Evolutionary conservation across 139 green algal genomes (phyloP).

Genomic region (Volvox africanus): DNA sequence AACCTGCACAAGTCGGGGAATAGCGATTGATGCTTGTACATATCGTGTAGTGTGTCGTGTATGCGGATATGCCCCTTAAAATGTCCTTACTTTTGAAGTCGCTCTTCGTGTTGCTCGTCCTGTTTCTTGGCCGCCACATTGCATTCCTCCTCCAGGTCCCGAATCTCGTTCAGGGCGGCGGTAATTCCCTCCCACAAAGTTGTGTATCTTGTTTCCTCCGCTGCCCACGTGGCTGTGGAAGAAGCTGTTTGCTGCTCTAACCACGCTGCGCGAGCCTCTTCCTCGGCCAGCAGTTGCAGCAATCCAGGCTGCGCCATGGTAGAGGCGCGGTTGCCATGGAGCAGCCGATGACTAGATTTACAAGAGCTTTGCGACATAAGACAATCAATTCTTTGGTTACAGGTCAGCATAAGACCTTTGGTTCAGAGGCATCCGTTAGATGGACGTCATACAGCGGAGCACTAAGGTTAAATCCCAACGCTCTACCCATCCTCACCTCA

Average conservation of each 20-base stretch:
- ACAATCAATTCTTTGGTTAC: too few relatives aligned
- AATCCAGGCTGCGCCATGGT: too few relatives aligned
- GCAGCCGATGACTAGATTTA: too few relatives aligned
- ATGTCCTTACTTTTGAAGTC: constrained; percentile 1
- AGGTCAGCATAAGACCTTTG: too few relatives aligned
- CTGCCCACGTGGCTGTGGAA: not conserved
- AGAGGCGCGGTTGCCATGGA: too few relatives aligned
- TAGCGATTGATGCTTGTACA: too few relatives aligned
- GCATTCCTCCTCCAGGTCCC: constrained; percentile 24
- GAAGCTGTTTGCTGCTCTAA: constrained; percentile 21
- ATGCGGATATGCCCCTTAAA: too few relatives aligned
- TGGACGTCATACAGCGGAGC: too few relatives aligned
- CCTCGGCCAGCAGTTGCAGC: not conserved
- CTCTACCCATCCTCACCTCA: not conserved
- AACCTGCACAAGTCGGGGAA: not conserved
- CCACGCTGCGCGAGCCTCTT: constrained; percentile 19
- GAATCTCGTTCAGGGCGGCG: constrained; percentile 3
- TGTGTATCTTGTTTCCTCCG: not conserved
- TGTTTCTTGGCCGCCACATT: constrained; percentile 20
- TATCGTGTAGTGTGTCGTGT: too few relatives aligned
- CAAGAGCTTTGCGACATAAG: too few relatives aligned
- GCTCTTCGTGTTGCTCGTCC: constrained; percentile 24
- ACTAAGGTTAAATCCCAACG: too few relatives aligned
- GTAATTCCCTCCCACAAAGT: not conserved
- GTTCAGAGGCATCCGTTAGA: too few relatives aligned